Evolutionary conservation across 768 basidiomycete genomes (phyloP).

Genomic region (Hygrocybe punicea): DNA sequence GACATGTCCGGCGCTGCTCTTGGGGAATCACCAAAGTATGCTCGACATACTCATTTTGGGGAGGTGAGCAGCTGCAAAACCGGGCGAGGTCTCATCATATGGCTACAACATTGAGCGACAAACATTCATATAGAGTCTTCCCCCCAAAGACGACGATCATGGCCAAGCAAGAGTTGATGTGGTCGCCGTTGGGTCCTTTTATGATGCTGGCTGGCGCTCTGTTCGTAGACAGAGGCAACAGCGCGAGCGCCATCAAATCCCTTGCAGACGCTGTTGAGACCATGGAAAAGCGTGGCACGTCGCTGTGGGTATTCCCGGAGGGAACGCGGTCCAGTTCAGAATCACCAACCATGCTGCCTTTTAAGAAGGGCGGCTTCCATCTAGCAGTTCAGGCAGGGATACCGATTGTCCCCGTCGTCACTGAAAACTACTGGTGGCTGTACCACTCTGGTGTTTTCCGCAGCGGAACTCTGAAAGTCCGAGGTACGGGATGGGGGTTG

Average conservation of each 20-base stretch:
- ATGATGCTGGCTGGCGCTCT: constrained; percentile 87
- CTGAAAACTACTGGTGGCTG: constrained; percentile 88
- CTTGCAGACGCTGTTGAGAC: constrained; percentile 71
- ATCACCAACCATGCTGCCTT: constrained; percentile 66
- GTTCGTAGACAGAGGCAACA: constrained; percentile 87
- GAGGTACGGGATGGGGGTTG: constrained; percentile 51
- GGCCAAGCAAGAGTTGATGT: constrained; percentile 88
- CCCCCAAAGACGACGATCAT: constrained; percentile 82
- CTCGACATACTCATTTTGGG: constrained; percentile 81
- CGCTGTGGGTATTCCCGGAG: constrained; percentile 95
- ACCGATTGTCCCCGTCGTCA: constrained; percentile 87
- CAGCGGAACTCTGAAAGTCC: constrained; percentile 71
- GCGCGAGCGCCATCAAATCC: constrained; percentile 65
- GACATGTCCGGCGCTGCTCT: constrained; percentile 67
- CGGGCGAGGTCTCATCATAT: constrained; percentile 11
- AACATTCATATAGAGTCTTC: constrained; percentile 61
- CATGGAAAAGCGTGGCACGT: constrained; percentile 68
- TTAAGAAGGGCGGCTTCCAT: constrained; percentile 99
- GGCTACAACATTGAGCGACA: constrained; percentile 9
- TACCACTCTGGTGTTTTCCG: constrained; percentile 79
- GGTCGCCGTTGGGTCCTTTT: constrained; percentile 85
- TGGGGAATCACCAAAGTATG: constrained; percentile 94
- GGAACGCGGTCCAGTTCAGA: constrained; percentile 80
- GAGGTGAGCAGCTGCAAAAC: constrained; percentile 52
- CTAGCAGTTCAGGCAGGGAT: constrained; percentile 87